A percentile compares a stretch with the other conserved stretches of the same genome.
phyloP scores from a whole-genome alignment of 2,329 filamentous ascomycete species.

The Penicillium sp. region DNA sequence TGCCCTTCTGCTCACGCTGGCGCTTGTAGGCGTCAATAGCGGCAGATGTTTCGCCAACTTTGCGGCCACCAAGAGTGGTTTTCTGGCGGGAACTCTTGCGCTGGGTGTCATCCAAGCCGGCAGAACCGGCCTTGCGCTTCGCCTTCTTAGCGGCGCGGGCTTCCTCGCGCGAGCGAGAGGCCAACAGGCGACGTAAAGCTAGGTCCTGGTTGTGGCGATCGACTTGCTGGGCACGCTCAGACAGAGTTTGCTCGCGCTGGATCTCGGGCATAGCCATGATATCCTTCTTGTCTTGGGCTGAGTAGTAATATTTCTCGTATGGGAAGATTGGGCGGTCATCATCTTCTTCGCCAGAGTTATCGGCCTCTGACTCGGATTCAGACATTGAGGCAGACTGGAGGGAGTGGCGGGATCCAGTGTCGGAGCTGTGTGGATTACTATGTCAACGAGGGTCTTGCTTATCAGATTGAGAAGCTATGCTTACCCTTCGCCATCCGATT shows the following conservation, averaged over 20 bases:
- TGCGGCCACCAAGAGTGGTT: constrained; percentile 62
- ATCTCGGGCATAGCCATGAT: constrained; percentile 88
- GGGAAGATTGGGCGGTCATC: constrained; percentile 62
- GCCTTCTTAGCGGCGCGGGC: constrained; percentile 50
- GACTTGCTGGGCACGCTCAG: constrained; percentile 78
- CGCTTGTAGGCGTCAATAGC: constrained; percentile 69
- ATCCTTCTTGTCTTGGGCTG: constrained; percentile 66
- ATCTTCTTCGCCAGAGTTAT: constrained; percentile 50
- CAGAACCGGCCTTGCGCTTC: constrained; percentile 72
- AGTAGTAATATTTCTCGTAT: constrained; percentile 80
- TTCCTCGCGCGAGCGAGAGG: constrained; percentile 62
- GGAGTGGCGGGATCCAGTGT: constrained; percentile 65
- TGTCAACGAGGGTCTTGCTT: constrained; percentile 8
- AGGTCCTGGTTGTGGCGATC: constrained; percentile 78
- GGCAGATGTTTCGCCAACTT: constrained; percentile 63
- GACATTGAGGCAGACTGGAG: constrained; percentile 84
- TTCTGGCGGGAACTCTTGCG: constrained; percentile 71
- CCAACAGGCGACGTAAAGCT: constrained; percentile 72
- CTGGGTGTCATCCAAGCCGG: constrained; percentile 72
- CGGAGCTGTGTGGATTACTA: constrained; percentile 54
- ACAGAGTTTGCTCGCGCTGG: constrained; percentile 83
- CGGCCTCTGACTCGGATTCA: constrained; percentile 76
- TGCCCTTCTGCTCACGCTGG: constrained; percentile 57
- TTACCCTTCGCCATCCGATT: constrained; percentile 82
- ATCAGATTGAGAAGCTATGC: constrained; percentile 37